Evolutionary conservation across 192 early-diverging fungal species (phyloP), one percentile per base, ranked within the genome.

Genomic region (Podila clonocystis): DNA sequence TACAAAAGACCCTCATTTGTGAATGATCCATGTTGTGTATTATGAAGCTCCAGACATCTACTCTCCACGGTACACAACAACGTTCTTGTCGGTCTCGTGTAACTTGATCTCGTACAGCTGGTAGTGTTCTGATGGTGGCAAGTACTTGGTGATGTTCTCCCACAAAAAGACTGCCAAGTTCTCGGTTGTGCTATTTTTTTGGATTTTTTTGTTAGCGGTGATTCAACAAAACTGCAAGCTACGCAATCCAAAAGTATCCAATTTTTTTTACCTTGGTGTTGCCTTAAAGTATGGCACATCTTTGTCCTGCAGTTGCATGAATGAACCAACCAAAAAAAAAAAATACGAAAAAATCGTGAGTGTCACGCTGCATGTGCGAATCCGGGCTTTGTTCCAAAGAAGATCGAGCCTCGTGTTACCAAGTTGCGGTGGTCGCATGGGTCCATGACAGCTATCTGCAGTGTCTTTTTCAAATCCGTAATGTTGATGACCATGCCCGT

Each of bases 401-500:
- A 45, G 19, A 9, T 36, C 20, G 34, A n/a, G 20, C 24, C 38
- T n/a, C 22, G 13, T 28, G 55, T 71, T 88, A 92, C 92, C 82
- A 98, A 65, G 75, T 98, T 94, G 57, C 87, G 89, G 82, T 98
- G 97, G 86, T 98, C 97, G 67, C 96, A 83, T 22, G 88, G 78
- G 58, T 96, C 93, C 80, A 96, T 85, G 31, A 98, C 88, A 0
- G 89, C 85, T 11, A 60, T 49, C 63, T 93, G 85, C 68, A 98
- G 91, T 80, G 89, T 92, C 65, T 88, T 82, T 85, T 97, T 97
- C 71, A 97, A 78, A 45, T 94, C 91, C 0, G 84, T 84, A 11
- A 97, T 83, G 78, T 96, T 96, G 68, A 94, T 87, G 4, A 98
- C 93, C 95, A 98, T 97, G 5, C 95, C 97, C 0, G 93, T 96